Evolutionary conservation across 139 green algal genomes (phyloP).

Genomic region (Spirogloea muscicola): DNA sequence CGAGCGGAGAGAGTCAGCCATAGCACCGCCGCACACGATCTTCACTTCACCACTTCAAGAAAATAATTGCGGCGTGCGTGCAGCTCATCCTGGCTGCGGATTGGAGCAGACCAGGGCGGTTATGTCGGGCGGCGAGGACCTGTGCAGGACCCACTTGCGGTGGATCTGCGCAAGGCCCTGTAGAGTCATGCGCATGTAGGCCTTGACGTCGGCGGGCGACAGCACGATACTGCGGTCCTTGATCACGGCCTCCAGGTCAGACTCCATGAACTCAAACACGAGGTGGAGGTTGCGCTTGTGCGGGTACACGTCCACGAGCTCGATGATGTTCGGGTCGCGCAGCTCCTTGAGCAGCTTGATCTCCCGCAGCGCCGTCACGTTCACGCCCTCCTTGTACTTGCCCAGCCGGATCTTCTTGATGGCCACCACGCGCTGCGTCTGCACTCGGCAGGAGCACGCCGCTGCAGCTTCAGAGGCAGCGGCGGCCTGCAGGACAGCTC

Average conservation of each 20-base stretch:
- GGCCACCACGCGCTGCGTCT: slow-evolving; percentile 33
- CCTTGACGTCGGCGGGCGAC: slow-evolving; percentile 49
- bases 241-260: slow-evolving; percentile 59
- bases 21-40: no score
- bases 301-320: slow-evolving; percentile 56
- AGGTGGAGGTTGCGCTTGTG: slow-evolving; percentile 60
- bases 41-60: no score
- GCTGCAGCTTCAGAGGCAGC: no score
- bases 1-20: no score
- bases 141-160: slow-evolving; percentile 54
- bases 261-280: slow-evolving; percentile 58
- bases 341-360: slow-evolving; percentile 61
- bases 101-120: no score
- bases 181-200: slow-evolving; percentile 56
- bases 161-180: slow-evolving; percentile 50
- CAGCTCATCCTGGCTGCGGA: no score
- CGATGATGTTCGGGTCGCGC: slow-evolving; percentile 45
- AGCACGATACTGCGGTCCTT: slow-evolving; percentile 48
- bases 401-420: slow-evolving; percentile 61
- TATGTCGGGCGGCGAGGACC: no score
- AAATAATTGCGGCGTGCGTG: no score
- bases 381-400: slow-evolving; percentile 54
- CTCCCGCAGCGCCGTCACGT: slow-evolving; percentile 58
- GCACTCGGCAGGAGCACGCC: neutral
- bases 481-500: no score